A percentile compares a stretch with the other conserved stretches of the same genome.
Evolutionary conservation across 176 grass and related monocot species (phyloP).

Genomic region (Oryza meridionalis): DNA sequence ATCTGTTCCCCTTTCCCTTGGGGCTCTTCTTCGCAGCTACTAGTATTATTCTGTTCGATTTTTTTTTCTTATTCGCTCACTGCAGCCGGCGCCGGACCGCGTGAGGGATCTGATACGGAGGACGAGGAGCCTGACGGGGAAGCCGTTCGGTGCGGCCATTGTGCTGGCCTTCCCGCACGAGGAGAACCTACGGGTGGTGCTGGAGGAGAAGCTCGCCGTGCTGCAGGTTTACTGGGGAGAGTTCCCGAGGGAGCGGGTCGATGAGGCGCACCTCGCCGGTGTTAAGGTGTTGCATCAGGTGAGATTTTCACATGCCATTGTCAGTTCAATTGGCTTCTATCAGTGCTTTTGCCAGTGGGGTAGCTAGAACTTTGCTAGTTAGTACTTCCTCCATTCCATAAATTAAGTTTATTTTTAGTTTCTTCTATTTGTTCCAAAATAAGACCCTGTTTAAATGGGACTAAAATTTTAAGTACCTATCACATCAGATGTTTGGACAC

Average conservation of each 20-base stretch:
- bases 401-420: too few species aligned
- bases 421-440: too few species aligned
- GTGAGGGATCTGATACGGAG: constrained; percentile 69
- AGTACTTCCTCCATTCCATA: too few species aligned
- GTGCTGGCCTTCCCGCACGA: constrained; percentile 75
- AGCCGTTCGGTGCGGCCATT: constrained; percentile 76
- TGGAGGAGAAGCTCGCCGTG: constrained; percentile 81
- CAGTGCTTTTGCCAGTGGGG: neutral
- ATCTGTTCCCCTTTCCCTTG: too few species aligned
- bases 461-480: too few species aligned
- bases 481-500: too few species aligned
- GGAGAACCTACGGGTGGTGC: constrained; percentile 78
- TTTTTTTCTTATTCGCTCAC: neutral
- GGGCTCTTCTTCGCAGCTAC: too few species aligned
- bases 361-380: neutral
- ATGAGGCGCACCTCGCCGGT: constrained; percentile 76
- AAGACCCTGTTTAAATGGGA: too few species aligned
- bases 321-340: neutral
- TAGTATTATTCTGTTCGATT: neutral
- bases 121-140: constrained; percentile 75
- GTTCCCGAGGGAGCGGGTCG: constrained; percentile 67
- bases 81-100: constrained; percentile 79
- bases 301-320: neutral
- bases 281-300: constrained; percentile 97
- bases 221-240: constrained; percentile 95